Conservation (phyloP, 768 basidiomycete genomes). For the Russula virescens region DNA sequence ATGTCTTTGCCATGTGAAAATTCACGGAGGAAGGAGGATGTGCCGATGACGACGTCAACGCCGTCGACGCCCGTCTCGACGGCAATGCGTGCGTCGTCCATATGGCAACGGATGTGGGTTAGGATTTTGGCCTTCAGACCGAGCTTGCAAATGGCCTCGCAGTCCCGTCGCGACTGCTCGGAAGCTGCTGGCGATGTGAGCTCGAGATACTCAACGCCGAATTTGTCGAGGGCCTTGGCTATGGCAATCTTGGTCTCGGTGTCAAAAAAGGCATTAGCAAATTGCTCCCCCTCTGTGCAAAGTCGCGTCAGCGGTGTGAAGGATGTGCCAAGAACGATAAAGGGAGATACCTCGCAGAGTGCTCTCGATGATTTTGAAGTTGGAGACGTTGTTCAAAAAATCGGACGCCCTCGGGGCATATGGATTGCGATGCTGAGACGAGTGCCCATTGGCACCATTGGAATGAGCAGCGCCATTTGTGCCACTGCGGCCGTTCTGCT, state of each 20-base stretch:
- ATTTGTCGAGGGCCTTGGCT: slow-evolving; percentile 95
- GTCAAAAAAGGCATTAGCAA: slow-evolving; percentile 99
- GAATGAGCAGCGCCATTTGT: slow-evolving; percentile 30
- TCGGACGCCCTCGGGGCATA: slow-evolving; percentile 90
- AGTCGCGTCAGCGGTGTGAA: slow-evolving; percentile 1
- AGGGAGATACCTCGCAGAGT: slow-evolving; percentile 72
- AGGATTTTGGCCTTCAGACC: slow-evolving; percentile 95
- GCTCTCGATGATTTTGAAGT: slow-evolving; percentile 96
- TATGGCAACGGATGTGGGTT: slow-evolving; percentile 98
- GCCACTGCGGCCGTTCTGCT: slow-evolving; percentile 32
- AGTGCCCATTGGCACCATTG: slow-evolving; percentile 30
- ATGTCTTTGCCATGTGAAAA: slow-evolving; percentile 99
- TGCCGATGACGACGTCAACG: slow-evolving; percentile 98
- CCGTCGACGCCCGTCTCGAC: slow-evolving; percentile 99
- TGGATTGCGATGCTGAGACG: slow-evolving; percentile 52
- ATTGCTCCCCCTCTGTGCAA: slow-evolving; percentile 93
- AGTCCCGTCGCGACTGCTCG: slow-evolving; percentile 88
- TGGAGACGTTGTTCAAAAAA: slow-evolving; percentile 87
- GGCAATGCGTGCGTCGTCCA: slow-evolving; percentile 98
- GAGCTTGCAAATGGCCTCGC: slow-evolving; percentile 98
- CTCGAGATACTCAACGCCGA: slow-evolving; percentile 99
- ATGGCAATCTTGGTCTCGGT: slow-evolving; percentile 99
- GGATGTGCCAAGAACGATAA: slow-evolving; percentile 27
- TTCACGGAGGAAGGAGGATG: slow-evolving; percentile 97
- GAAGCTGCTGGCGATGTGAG: slow-evolving; percentile 97